A percentile compares a stretch with the other conserved stretches of the same genome.
Evolutionary conservation across 495 filamentous ascomycete genomes (phyloP).

Genomic region (Clohesyomyces aquaticus): DNA sequence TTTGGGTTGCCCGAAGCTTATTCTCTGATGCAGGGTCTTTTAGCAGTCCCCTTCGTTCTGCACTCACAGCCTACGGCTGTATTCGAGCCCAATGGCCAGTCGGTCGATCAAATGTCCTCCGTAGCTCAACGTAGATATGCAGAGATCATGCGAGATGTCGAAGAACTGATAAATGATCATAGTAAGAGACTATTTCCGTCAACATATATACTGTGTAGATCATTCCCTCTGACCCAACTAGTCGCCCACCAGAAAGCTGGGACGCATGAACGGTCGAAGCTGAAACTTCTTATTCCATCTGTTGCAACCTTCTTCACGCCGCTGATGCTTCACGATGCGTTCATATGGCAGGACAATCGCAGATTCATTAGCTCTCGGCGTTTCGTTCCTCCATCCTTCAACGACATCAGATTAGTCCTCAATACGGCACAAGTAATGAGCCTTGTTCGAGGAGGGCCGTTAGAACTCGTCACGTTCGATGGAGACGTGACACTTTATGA

Average conservation of each 20-base stretch:
- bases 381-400: conserved; percentile 96
- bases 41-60: conserved; percentile 95
- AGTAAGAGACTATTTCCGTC: conserved; percentile 67
- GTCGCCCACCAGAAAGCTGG: conserved; percentile 70
- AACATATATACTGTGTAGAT: not conserved
- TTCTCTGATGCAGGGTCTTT: conserved; percentile 65
- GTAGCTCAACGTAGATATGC: conserved; percentile 81
- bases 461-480: conserved; percentile 91
- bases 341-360: conserved; percentile 82
- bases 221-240: conserved; percentile 16
- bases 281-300: conserved; percentile 87
- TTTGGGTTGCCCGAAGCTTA: not conserved
- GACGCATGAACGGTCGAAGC: conserved; percentile 74
- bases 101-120: conserved; percentile 63
- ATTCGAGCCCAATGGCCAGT: conserved; percentile 64
- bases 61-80: conserved; percentile 91
- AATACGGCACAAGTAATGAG: conserved; percentile 95
- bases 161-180: conserved; percentile 87
- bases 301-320: conserved; percentile 92
- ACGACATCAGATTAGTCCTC: conserved; percentile 88
- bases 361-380: conserved; percentile 87
- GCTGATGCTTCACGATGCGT: conserved; percentile 82
- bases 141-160: conserved; percentile 94
- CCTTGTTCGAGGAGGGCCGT: conserved; percentile 65
- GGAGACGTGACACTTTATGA: conserved; percentile 98